Conservation (phyloP, 2,329 filamentous ascomycete species). For the Ophiostoma tasmaniense region DNA sequence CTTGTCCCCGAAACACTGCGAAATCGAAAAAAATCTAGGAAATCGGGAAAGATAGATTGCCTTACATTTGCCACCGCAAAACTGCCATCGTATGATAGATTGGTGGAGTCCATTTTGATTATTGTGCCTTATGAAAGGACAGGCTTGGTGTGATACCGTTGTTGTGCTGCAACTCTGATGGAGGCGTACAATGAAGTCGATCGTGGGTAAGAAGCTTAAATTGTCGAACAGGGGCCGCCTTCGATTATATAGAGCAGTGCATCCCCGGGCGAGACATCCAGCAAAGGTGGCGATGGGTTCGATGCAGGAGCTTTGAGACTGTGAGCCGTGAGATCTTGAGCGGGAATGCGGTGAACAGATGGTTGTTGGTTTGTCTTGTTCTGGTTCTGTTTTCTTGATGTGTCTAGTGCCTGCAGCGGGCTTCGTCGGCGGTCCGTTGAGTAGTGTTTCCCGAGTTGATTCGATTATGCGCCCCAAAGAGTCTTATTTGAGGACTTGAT, state of each 20-base stretch:
- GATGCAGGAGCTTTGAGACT: neutral
- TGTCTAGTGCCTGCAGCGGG: neutral
- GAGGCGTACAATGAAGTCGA: neutral
- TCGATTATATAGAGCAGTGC: neutral
- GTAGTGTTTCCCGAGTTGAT: neutral
- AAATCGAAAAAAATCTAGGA: neutral
- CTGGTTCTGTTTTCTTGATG: neutral
- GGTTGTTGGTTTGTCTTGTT: neutral
- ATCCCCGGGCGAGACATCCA: neutral
- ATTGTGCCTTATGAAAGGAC: neutral
- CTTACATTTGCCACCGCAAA: constrained; percentile 1
- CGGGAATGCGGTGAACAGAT: neutral
- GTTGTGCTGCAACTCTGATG: neutral
- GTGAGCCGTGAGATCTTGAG: neutral
- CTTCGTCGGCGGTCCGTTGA: neutral
- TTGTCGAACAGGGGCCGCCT: neutral
- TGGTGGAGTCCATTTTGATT: neutral
- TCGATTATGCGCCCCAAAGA: neutral
- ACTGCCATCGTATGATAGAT: constrained; percentile 1
- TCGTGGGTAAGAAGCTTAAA: neutral
- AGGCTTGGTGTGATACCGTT: neutral
- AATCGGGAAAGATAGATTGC: neutral
- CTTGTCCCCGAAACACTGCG: neutral
- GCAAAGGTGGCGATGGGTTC: neutral
- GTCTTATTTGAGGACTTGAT: neutral